Evolutionary conservation across 2,329 filamentous ascomycete genomes (phyloP).

Genomic region (Cadophora luteo-olivacea): DNA sequence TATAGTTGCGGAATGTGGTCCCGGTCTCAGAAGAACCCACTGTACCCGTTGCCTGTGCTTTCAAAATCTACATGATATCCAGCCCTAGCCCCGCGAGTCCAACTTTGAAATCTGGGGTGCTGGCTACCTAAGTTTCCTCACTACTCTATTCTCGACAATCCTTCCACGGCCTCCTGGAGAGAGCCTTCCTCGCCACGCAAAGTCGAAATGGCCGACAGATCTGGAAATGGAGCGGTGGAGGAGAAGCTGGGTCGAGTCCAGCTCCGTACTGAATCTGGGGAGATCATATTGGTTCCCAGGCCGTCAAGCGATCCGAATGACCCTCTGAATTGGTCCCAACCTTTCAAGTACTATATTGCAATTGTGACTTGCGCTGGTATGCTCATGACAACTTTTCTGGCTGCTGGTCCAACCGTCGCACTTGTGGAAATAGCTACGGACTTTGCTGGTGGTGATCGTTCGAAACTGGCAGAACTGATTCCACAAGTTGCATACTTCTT

Average conservation of each 20-base stretch:
- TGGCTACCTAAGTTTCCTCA: background rate
- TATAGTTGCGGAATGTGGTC: constrained; percentile 8
- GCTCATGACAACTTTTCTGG: constrained; percentile 30
- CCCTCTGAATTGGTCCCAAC: constrained; percentile 46
- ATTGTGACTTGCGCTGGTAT: constrained; percentile 27
- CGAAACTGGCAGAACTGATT: constrained; percentile 24
- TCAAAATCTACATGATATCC: background rate
- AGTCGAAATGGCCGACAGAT: constrained; percentile 18
- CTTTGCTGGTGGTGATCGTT: constrained; percentile 23
- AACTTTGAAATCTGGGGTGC: constrained; percentile 3
- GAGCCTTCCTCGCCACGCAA: constrained; percentile 3
- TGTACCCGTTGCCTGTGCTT: background rate
- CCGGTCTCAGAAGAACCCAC: background rate
- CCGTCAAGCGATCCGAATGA: constrained; percentile 47
- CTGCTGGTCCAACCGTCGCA: constrained; percentile 26
- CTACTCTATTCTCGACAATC: background rate
- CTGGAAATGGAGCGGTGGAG: constrained; percentile 18
- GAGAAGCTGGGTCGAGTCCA: constrained; percentile 31
- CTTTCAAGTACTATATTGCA: constrained; percentile 28
- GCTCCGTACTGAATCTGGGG: constrained; percentile 32
- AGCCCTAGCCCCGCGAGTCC: background rate
- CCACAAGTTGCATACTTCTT: constrained; percentile 32
- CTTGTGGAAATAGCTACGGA: constrained; percentile 31
- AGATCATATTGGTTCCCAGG: constrained; percentile 41
- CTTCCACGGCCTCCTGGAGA: constrained; percentile 21